These are phyloP conservation scores for Ogataea philodendri DNA, from an alignment of 805 yeast species.

Conservation along the genomic window DNA sequence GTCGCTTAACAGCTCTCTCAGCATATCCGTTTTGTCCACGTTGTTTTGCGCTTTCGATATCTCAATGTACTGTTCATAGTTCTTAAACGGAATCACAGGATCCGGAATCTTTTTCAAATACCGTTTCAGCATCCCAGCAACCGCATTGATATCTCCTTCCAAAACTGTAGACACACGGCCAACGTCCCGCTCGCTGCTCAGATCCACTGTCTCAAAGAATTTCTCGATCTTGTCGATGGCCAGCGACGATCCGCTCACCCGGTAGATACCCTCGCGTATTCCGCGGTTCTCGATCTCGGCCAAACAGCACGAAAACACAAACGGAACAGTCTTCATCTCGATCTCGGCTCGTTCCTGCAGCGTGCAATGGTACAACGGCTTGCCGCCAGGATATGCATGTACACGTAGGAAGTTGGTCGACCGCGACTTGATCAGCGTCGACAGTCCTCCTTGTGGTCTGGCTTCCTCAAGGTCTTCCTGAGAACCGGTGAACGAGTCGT, in stretches of 20 bases:
- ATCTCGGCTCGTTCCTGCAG: conserved; percentile 59
- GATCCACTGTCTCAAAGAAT: conserved; percentile 34
- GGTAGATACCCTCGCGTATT: conserved; percentile 81
- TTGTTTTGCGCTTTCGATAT: conserved; percentile 40
- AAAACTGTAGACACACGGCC: conserved; percentile 15
- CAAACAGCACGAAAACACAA: conserved; percentile 68
- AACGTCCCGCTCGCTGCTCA: conserved; percentile 36
- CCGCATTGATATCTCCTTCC: conserved; percentile 74
- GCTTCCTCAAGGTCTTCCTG: conserved; percentile 13
- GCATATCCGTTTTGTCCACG: conserved; percentile 37
- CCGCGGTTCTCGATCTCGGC: conserved; percentile 78
- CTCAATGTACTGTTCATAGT: conserved; percentile 65
- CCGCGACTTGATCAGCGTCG: conserved; percentile 41
- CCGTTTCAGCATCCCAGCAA: conserved; percentile 82
- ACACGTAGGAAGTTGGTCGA: conserved; percentile 45
- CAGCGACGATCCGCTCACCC: conserved; percentile 82
- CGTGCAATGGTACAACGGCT: conserved; percentile 43
- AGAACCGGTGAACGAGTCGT: conserved; percentile 19
- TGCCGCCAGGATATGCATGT: conserved; percentile 18
- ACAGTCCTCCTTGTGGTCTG: conserved; percentile 13
- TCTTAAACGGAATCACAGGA: conserved; percentile 72
- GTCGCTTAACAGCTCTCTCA: conserved; percentile 44
- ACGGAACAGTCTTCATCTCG: conserved; percentile 67
- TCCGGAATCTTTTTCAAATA: conserved; percentile 81
- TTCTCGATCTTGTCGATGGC: conserved; percentile 48